A percentile compares a stretch with the other conserved stretches of the same genome.
phyloP scores from a whole-genome alignment of 257 asterid genomes.

The Jacaranda mimosifolia region DNA sequence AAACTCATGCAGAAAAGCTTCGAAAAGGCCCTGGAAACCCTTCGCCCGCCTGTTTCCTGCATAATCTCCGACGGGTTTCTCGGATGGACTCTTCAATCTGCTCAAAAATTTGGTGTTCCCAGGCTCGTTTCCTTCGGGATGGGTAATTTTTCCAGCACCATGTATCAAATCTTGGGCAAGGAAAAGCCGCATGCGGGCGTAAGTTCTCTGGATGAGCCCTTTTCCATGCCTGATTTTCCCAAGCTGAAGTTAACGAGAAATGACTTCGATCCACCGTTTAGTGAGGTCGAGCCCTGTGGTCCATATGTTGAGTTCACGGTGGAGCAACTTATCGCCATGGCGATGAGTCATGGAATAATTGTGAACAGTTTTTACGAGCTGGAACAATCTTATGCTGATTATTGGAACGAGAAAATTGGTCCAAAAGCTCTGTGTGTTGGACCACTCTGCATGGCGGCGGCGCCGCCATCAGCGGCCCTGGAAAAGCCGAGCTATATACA shows the following conservation, averaged over 20 bases:
- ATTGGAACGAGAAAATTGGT: conserved; percentile 54
- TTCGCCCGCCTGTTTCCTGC: conserved; percentile 58
- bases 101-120: conserved; percentile 53
- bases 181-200: conserved; percentile 55
- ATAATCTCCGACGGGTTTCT: conserved; percentile 67
- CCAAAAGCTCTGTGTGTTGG: conserved; percentile 70
- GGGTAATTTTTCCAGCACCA: conserved; percentile 55
- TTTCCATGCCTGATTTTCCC: conserved; percentile 54
- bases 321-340: conserved; percentile 46
- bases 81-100: conserved; percentile 69
- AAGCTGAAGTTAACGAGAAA: conserved; percentile 54
- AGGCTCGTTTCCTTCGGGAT: conserved; percentile 62
- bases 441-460: conserved; percentile 60
- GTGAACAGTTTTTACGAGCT: conserved; percentile 62
- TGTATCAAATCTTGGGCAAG: conserved; percentile 46
- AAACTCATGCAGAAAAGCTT: conserved; percentile 63
- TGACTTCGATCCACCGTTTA: conserved; percentile 62
- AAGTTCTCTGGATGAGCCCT: conserved; percentile 48
- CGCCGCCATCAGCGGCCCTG: background rate
- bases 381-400: conserved; percentile 55
- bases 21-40: conserved; percentile 48
- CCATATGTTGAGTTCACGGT: conserved; percentile 55
- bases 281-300: conserved; percentile 61
- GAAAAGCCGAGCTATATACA: conserved; percentile 37
- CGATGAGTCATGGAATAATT: conserved; percentile 59